phyloP scores from a whole-genome alignment of 139 green algal genomes.

The Mesotaenium endlicherianum region DNA sequence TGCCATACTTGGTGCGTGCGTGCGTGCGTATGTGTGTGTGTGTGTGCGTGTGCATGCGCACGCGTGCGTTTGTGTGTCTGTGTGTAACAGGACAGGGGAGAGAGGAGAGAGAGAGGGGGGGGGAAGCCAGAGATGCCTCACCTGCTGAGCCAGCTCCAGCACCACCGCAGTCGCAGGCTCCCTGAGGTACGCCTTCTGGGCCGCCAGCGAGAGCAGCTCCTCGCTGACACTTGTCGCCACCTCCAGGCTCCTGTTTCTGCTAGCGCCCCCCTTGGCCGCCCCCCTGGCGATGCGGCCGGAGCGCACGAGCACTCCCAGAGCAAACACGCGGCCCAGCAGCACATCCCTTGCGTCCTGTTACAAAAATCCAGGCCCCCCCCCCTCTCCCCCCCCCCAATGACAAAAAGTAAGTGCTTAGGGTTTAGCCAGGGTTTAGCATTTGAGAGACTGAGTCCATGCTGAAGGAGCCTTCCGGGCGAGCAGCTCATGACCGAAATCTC shows the following conservation, averaged over 20 bases:
- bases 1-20: no score
- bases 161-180: slow-evolving; percentile 8
- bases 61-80: no score
- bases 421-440: no score
- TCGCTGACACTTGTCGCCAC: not conserved
- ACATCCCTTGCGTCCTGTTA: slow-evolving; percentile 14
- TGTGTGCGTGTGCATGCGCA: no score
- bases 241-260: not conserved
- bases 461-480: no score
- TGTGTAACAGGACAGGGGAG: not conserved
- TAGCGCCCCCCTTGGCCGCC: not conserved
- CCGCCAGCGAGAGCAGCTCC: not conserved
- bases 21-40: no score
- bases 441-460: no score
- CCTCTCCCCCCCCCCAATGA: no score
- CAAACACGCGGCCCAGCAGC: slow-evolving; percentile 29
- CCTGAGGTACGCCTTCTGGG: slow-evolving; percentile 5
- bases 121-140: not conserved
- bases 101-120: not conserved
- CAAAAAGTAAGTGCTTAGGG: no score
- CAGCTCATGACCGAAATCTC: no score
- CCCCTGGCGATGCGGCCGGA: not conserved
- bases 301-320: slow-evolving; percentile 7
- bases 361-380: not conserved
- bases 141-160: slow-evolving; percentile 20